A percentile compares a stretch with the other conserved stretches of the same genome.
Evolutionary conservation across 23 red algal species (phyloP).

Genomic region (Cyanidiococcus yangmingshanensis): DNA sequence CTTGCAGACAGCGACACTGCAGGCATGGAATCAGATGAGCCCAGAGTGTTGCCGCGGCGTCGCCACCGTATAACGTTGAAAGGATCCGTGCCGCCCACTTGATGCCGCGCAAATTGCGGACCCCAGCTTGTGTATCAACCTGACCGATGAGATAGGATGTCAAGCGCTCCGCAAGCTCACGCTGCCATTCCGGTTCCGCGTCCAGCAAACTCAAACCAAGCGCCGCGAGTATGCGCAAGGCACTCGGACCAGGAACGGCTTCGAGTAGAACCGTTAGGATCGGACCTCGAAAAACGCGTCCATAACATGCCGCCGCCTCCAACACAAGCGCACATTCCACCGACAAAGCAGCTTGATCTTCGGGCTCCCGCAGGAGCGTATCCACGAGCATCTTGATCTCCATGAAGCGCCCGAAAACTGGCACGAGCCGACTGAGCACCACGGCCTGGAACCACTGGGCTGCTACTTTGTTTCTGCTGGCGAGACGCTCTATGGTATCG

Average conservation of each 20-base stretch:
- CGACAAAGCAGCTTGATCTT: neutral
- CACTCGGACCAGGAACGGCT: neutral
- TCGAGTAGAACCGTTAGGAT: neutral
- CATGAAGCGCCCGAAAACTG: neutral
- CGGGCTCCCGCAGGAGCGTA: neutral
- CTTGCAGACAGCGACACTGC: neutral
- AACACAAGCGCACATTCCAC: neutral
- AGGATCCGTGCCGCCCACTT: neutral
- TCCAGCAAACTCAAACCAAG: neutral
- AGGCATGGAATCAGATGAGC: neutral
- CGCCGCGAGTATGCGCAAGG: neutral
- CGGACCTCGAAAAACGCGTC: neutral
- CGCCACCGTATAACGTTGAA: neutral
- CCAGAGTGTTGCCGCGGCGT: neutral
- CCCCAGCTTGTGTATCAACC: neutral
- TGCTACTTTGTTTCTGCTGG: neutral
- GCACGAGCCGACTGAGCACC: neutral
- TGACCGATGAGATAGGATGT: neutral
- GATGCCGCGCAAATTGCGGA: neutral
- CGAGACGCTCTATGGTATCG: neutral
- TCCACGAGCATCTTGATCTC: neutral
- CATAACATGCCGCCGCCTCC: slow-evolving; percentile 3
- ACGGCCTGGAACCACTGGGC: neutral
- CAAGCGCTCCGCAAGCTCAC: neutral
- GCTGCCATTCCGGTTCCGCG: neutral